These are phyloP conservation scores for Aspergillus oerlinghausenensis DNA, from an alignment of 2,329 filamentous ascomycete genomes.

Conservation along the genomic window DNA sequence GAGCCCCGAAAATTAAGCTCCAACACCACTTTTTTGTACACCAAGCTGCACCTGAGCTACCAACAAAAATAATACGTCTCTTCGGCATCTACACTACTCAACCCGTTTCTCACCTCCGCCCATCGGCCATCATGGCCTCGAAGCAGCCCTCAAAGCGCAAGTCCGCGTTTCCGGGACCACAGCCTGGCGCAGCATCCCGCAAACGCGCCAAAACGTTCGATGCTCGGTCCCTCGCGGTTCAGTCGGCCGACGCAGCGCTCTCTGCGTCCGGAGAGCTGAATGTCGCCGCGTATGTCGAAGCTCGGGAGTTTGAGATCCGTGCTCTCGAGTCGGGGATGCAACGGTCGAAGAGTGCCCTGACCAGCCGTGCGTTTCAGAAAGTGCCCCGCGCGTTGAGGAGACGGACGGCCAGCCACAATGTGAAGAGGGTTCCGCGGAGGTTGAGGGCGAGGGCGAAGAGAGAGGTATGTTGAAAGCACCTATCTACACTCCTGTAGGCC, in stretches of 20 bases:
- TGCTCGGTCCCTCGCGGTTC: conserved; percentile 41
- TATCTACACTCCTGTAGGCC: neutral
- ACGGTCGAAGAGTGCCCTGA: conserved; percentile 60
- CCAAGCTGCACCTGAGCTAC: neutral
- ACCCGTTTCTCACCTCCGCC: neutral
- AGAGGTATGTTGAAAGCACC: conserved; percentile 43
- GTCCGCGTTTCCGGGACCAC: conserved; percentile 13
- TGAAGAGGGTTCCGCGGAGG: conserved; percentile 77
- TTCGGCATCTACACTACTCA: neutral
- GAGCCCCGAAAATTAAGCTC: conserved; percentile 10
- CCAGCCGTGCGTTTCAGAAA: conserved; percentile 79
- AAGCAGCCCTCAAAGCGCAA: conserved; percentile 32
- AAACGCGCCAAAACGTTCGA: conserved; percentile 43
- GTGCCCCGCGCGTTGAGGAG: conserved; percentile 80
- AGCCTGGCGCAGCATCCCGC: conserved; percentile 26
- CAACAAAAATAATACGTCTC: neutral
- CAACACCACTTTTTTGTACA: conserved; percentile 7
- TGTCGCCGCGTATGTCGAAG: conserved; percentile 75
- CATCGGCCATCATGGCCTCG: conserved; percentile 27
- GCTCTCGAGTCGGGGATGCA: conserved; percentile 79
- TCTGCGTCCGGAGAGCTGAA: conserved; percentile 73
- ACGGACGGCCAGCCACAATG: conserved; percentile 91
- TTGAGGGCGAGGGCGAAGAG: conserved; percentile 64
- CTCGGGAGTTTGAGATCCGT: conserved; percentile 83
- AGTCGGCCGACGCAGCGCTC: conserved; percentile 43